A percentile compares a stretch with the other conserved stretches of the same genome.
Conservation (phyloP, 192 early-diverging fungal genomes). For the Chytriomyces sp. region DNA sequence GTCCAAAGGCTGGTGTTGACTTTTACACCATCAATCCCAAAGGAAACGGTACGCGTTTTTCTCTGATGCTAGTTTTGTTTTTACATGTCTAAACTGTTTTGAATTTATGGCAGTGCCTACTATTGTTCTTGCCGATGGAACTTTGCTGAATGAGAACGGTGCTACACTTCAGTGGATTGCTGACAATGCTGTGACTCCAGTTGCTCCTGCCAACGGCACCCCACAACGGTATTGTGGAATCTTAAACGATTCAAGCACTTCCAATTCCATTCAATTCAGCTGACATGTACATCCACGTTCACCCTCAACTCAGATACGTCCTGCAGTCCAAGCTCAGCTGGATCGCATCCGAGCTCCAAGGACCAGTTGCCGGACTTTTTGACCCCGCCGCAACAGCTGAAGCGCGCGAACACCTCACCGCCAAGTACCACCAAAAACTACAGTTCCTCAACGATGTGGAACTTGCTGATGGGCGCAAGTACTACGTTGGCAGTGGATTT, state of each 20-base stretch:
- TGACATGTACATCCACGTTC: conserved; percentile 25
- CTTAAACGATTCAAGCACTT: background rate
- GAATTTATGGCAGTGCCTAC: no score
- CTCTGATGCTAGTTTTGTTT: no score
- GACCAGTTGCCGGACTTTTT: conserved; percentile 20
- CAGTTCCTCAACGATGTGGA: conserved; percentile 47
- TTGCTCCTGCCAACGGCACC: conserved; percentile 9
- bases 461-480: conserved; percentile 37
- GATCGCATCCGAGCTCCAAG: conserved; percentile 38
- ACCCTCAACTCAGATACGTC: conserved; percentile 44
- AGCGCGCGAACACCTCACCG: conserved; percentile 15
- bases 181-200: conserved; percentile 18
- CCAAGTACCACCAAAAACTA: conserved; percentile 1
- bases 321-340: no score
- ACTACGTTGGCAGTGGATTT: conserved; percentile 39
- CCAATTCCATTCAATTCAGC: background rate
- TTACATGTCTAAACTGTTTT: no score
- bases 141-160: conserved; percentile 39
- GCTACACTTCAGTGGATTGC: conserved; percentile 41
- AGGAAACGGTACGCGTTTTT: conserved; percentile 31
- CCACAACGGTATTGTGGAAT: conserved; percentile 3
- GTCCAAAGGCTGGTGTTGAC: conserved; percentile 25
- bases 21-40: conserved; percentile 43
- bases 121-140: conserved; percentile 37
- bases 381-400: conserved; percentile 22